Evolutionary conservation across 768 basidiomycete species (phyloP), one percentile per base, ranked within the genome.

Genomic region (Leccinum longicurvipes): DNA sequence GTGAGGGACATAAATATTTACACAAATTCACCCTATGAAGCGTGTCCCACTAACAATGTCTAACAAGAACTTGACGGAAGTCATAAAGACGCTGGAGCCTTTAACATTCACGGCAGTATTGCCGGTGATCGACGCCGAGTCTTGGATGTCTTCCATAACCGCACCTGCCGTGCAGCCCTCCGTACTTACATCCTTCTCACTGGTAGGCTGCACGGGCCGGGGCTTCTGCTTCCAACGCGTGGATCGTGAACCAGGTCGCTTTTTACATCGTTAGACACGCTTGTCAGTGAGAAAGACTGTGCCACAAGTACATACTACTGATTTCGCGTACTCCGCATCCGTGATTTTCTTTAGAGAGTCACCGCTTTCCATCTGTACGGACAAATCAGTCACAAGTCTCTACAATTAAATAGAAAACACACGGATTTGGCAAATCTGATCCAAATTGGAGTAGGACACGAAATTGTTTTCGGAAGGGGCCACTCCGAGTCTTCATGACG

Each of bases 391-490:
- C 11, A 23, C 15, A 25, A 36, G 11, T 29, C 27, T 28, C 34
- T 21, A 7, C 4, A 36, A 34, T 27, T 19, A 11, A 3, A 45
- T n/a, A 29, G 2, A 28, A 51, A 32, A 53, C 55, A 32, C n/a
- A 61, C 61, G 1, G 28, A 17, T 29, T 47, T n/a, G 19, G 57
- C 51, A 9, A 47, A 67, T 3, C 58, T 52, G 9, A 47, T 23
- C 50, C 56, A 67, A 11, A 67, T 41, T 0, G 65, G 65, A 4
- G 53, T 42, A 3, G 47, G 11, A 39, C 14, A 52, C n/a, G n/a
- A n/a, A n/a, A n/a, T n/a, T n/a, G n/a, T n/a, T n/a, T n/a, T n/a
- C n/a, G n/a, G n/a, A n/a, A n/a, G n/a, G n/a, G n/a, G n/a, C n/a
- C n/a, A n/a, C n/a, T n/a, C n/a, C n/a, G n/a, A n/a, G n/a, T n/a